Conservation (phyloP, 2,329 filamentous ascomycete species). For the Seiridium unicorne region DNA sequence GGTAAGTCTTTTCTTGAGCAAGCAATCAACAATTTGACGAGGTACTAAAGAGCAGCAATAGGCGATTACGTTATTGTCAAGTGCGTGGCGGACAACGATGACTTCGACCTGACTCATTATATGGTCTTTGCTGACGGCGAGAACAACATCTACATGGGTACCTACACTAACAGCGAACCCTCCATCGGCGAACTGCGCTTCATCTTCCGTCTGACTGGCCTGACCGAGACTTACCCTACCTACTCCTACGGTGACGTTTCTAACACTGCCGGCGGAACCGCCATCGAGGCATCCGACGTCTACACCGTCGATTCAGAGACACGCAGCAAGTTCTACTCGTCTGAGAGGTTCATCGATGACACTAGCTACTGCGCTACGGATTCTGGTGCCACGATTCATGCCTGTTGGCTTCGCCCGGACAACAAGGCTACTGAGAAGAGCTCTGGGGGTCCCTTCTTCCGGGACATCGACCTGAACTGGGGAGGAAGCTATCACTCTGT, state of each 20-base stretch:
- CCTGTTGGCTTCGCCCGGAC: conserved; percentile 30
- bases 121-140: conserved; percentile 49
- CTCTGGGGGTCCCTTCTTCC: conserved; percentile 56
- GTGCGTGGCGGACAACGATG: conserved; percentile 45
- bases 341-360: conserved; percentile 60
- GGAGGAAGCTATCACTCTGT: conserved; percentile 48
- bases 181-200: conserved; percentile 50
- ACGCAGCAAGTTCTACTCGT: conserved; percentile 61
- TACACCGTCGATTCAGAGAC: conserved; percentile 54
- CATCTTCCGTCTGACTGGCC: conserved; percentile 35
- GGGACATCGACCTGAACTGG: conserved; percentile 56
- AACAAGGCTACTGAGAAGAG: conserved; percentile 51
- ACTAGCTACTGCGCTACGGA: conserved; percentile 48
- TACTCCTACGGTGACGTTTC: conserved; percentile 38
- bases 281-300: conserved; percentile 46
- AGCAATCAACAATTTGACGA: too few relatives aligned
- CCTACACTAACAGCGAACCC: conserved; percentile 46
- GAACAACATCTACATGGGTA: conserved; percentile 49
- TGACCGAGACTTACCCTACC: conserved; percentile 36
- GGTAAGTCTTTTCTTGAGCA: conserved; percentile 25
- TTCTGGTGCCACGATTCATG: conserved; percentile 23
- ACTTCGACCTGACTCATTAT: conserved; percentile 48
- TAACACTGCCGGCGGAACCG: conserved; percentile 40
- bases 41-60: conserved; percentile 33
- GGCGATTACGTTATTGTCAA: conserved; percentile 52